Base-by-base conservation (phyloP, 2,329 filamentous ascomycete genomes). In the Aspergillus tanneri region DNA sequence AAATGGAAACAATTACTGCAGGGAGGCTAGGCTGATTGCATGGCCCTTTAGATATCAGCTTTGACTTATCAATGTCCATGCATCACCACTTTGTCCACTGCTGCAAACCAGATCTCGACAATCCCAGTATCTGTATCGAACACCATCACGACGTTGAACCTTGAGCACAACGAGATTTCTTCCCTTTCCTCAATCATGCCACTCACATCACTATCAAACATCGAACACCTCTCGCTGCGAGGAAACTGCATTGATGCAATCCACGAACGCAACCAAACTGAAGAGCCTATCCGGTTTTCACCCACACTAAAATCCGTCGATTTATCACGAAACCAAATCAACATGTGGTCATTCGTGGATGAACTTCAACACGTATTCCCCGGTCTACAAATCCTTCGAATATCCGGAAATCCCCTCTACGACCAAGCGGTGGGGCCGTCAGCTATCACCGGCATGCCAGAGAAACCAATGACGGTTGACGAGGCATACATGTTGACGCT, bases 401-500 rank as follows among this genome's bases (percentile, higher is more conserved):
- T 96, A 52, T 84, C 88, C 4, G 85, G 90, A 64, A 97, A 97
- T 58, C 91, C 92, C 4, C 78, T 97, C 18, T 95, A 89, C 69
- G 76, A 85, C 45, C 72, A 77, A 54, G 56, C 71, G 16, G 53
- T 64, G 12, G 58, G 58, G 32, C 52, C 53, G 46, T 66, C 52
- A 24, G 53, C 62, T n/a, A 64, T 72, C 44, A 73, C 72, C 45
- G 69, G 72, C 19, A 70, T 65, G 22, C 60, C 63, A 6, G 65
- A 68, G 47, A 68, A 62, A 25, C 65, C 62, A 23, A 72, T 72
- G 70, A 72, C 68, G 5, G 78, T 85, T 1, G 89, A 95, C 46
- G 88, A 95, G 61, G 86, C 88, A 1, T 92, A 90, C 72, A 95
- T 96, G 88, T 79, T 96, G 39, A 89, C 88, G 1, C 75, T 95